Conservation (phyloP, 345 rosid genomes). For the Cochlearia excelsa region DNA sequence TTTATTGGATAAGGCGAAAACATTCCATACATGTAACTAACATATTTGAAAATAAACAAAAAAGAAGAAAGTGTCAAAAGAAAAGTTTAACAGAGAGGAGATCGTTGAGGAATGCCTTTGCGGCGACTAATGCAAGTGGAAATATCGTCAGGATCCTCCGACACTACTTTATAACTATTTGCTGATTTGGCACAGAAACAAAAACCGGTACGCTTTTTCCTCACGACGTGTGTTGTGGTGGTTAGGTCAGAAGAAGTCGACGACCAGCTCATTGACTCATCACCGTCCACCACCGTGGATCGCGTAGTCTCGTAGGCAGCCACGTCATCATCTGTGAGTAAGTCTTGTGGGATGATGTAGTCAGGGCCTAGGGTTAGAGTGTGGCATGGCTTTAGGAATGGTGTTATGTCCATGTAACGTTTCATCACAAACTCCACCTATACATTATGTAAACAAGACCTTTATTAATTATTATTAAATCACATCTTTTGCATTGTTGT, state of each 20-base stretch:
- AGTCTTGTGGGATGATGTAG: conserved; percentile 80
- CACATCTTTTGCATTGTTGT: no score
- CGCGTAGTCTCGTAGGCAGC: conserved; percentile 51
- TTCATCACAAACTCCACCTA: conserved; percentile 92
- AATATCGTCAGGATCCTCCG: conserved; percentile 48
- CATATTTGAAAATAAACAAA: no score
- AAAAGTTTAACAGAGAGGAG: conserved; percentile 66
- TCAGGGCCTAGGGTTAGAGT: conserved; percentile 79
- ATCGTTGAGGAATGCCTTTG: conserved; percentile 91
- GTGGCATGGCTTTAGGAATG: conserved; percentile 62
- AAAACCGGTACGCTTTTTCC: conserved; percentile 74
- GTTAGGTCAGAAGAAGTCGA: conserved; percentile 55
- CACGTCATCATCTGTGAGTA: conserved; percentile 49
- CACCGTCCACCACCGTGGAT: conserved; percentile 71
- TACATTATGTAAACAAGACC: conserved; percentile 4
- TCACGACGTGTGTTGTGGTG: conserved; percentile 42
- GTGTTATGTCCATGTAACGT: conserved; percentile 64
- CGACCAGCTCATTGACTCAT: conserved; percentile 75
- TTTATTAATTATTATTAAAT: neutral
- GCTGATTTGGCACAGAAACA: conserved; percentile 59
- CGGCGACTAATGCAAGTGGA: conserved; percentile 71
- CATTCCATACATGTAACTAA: no score
- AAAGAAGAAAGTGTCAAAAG: no score
- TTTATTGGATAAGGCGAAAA: no score
- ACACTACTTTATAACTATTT: conserved; percentile 42